These are phyloP conservation scores for Podospora anserina DNA, from an alignment of 495 filamentous ascomycete species.

Conservation along the genomic window DNA sequence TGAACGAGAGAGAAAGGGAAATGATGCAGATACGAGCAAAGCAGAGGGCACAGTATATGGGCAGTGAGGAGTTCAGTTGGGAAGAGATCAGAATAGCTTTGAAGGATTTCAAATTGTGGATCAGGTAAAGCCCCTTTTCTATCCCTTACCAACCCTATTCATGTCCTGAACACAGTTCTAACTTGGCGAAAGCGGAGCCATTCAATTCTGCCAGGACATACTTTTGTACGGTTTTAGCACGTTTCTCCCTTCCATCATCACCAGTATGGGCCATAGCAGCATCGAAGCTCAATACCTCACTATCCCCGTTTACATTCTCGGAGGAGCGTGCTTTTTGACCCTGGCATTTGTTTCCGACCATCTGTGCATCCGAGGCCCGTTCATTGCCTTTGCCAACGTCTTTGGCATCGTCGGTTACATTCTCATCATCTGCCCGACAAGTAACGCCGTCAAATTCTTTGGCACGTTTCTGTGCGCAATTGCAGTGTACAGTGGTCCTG, in stretches of 20 bases:
- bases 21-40: conserved; percentile 47
- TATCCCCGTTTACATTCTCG: conserved; percentile 39
- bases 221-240: conserved; percentile 59
- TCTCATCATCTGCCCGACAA: conserved; percentile 40
- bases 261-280: conserved; percentile 49
- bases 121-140: conserved; percentile 15
- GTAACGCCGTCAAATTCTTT: conserved; percentile 49
- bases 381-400: conserved; percentile 43
- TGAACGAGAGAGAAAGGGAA: conserved; percentile 48
- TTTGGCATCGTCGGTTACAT: conserved; percentile 53
- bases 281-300: conserved; percentile 44
- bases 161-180: conserved; percentile 14
- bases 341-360: conserved; percentile 43
- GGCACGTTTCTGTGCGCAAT: conserved; percentile 54
- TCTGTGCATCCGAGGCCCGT: conserved; percentile 29
- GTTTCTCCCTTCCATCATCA: conserved; percentile 57
- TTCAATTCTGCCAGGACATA: conserved; percentile 53
- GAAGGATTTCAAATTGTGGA: conserved; percentile 35
- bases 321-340: conserved; percentile 42
- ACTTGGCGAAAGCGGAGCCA: conserved; percentile 33
- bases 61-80: conserved; percentile 50
- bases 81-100: conserved; percentile 47
- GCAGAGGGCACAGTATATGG: conserved; percentile 41
- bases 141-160: background rate
- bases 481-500: conserved; percentile 49